Evolutionary conservation across 23 red algal genomes (phyloP), one percentile per base, ranked within the genome.

Genomic region (Gracilaria domingensis): DNA sequence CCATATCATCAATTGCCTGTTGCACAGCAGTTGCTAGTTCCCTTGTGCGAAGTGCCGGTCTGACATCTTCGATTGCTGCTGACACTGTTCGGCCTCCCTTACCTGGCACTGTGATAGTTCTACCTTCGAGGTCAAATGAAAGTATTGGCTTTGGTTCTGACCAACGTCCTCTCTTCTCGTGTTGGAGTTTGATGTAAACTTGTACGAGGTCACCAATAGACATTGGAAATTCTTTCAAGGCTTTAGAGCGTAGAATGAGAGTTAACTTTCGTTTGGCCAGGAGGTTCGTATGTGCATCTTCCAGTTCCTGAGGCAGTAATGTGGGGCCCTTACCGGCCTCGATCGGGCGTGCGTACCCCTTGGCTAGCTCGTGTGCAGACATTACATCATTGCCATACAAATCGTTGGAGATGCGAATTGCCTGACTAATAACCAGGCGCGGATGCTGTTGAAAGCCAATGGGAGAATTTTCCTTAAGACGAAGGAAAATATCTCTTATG

Each of bases 231-330:
- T 87, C 67, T 16, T 51, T 18, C 13, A 57, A 18, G 21, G 84
- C 3, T 37, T 87, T 77, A 1, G 66, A 87, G 3, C 84, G 49
- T 0, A 77, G 49, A 23, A 87, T 75, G 29, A 87, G 66, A 0
- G 44, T 87, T 20, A 87, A 44, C 65, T 86, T 86, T 12, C 83
- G 61, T 53, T 86, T 75, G 7, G 83, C 83, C 49, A 86, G 38
- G 18, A 86, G 66, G 13, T 6, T 70, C 20, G 74, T 35, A 33
- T 86, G 3, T 39, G 81, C 81, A 16, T 64, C 59, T 23, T 8
- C 12, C 42, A 81, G 13, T 42, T 85, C 57, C 29, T 58, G 57
- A 44, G 81, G 61, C n/a, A 85, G 29, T 24, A 67, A 40, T 16
- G 6, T 48, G 1, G 84, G 69, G 1, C 1, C 54, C 34, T 14